Percentiles rank a stretch among this genome's conserved stretches.
Conservation (phyloP, 768 basidiomycete species). For the Candolleomyces eurysporus region DNA sequence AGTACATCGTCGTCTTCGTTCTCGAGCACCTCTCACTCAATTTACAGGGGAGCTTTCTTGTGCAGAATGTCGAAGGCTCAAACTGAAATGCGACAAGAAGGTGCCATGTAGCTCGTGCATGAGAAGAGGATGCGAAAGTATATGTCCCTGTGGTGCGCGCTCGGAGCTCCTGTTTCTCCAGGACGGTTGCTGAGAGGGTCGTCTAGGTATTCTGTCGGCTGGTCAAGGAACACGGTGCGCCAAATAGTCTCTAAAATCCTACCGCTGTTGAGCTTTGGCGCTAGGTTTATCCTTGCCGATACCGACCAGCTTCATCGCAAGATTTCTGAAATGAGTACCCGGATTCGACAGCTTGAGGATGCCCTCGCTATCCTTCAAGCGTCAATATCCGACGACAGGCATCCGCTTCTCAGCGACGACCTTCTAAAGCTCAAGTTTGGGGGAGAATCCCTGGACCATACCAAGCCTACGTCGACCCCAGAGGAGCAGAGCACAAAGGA, state of each 20-base stretch:
- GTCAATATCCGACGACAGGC: slow-evolving; percentile 52
- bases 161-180: background rate
- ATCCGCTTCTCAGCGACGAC: slow-evolving; percentile 57
- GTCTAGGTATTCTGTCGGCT: slow-evolving; percentile 45
- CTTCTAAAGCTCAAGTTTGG: slow-evolving; percentile 57
- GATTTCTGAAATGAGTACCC: slow-evolving; percentile 64
- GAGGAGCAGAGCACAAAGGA: slow-evolving; percentile 33
- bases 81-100: slow-evolving; percentile 52
- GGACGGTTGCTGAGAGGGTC: background rate
- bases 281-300: slow-evolving; percentile 63
- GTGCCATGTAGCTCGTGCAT: slow-evolving; percentile 51
- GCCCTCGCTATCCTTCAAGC: slow-evolving; percentile 62
- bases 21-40: background rate
- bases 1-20: slow-evolving; percentile 11
- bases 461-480: slow-evolving; percentile 20
- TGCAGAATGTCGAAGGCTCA: slow-evolving; percentile 50
- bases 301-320: slow-evolving; percentile 65
- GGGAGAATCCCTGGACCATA: slow-evolving; percentile 42
- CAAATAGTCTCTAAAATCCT: background rate
- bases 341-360: slow-evolving; percentile 69
- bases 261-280: background rate
- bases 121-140: slow-evolving; percentile 60
- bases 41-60: slow-evolving; percentile 50
- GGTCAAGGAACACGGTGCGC: slow-evolving; percentile 49
- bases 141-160: slow-evolving; percentile 54